Conservation (phyloP, 2,329 filamentous ascomycete species). For the Colletotrichum magnum region DNA sequence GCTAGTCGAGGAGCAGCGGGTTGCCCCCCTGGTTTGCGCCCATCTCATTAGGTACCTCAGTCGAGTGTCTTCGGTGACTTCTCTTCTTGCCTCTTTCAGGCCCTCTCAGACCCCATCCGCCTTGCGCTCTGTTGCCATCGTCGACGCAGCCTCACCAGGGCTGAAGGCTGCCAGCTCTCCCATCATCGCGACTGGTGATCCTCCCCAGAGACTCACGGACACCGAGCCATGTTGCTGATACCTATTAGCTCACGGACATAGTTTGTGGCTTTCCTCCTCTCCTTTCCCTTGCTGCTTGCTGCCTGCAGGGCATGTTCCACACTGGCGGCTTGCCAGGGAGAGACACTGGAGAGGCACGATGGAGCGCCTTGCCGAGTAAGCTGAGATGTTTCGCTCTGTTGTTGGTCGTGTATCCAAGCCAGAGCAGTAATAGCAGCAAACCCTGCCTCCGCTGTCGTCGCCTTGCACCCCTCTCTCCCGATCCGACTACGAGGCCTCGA, state of each 20-base stretch:
- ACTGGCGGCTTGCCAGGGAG: constrained; percentile 27
- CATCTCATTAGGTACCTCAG: constrained; percentile 10
- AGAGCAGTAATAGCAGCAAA: background rate
- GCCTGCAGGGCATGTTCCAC: constrained; percentile 22
- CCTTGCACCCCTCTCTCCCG: background rate
- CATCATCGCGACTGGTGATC: constrained; percentile 7
- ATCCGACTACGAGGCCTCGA: constrained; percentile 40
- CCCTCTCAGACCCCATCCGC: constrained; percentile 1
- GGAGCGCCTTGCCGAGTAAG: constrained; percentile 2
- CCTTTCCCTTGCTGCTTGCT: constrained; percentile 19
- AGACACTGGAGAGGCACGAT: constrained; percentile 1
- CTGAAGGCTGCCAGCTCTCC: constrained; percentile 23
- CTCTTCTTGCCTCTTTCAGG: constrained; percentile 26
- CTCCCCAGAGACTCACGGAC: constrained; percentile 1
- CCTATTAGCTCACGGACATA: background rate
- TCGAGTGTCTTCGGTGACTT: background rate
- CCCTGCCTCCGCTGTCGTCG: background rate
- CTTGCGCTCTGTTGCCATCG: too few species aligned
- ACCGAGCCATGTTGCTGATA: constrained; percentile 10
- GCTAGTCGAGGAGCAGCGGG: constrained; percentile 10
- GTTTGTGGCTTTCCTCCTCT: constrained; percentile 30
- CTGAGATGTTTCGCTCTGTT: constrained; percentile 7
- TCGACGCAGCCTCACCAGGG: background rate
- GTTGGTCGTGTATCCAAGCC: background rate
- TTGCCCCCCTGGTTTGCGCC: constrained; percentile 16